Base-by-base conservation (phyloP, 1,139 yeast species). In the Spencermartinsiella ligniputridi region DNA sequence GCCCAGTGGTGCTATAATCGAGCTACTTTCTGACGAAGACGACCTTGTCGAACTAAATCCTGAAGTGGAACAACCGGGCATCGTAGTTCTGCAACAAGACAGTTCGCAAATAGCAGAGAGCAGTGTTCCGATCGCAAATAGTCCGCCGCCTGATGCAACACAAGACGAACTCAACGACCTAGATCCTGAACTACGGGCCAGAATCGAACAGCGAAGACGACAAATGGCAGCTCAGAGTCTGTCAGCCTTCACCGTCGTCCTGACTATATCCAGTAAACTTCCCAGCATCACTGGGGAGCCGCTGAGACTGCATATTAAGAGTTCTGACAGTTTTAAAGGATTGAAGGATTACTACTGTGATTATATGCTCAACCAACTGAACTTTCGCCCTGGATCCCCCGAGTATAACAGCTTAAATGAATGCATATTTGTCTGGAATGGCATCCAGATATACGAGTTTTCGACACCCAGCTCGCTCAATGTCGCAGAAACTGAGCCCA, bases 381-480 rank as follows among this genome's bases (percentile, higher is more conserved):
- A 38, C 2, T 39, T 27, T 35, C 39, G n/a, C 9, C 30, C 27
- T 20, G 39, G 41, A 12, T 29, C 20, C 21, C 25, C 39, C 17
- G 35, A 40, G 34, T 15, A 20, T 11, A 22, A 22, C 13, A 42
- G 36, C 5, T 13, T 35, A n/a, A 37, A 48, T 3, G 39, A 47
- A 9, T 27, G 32, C 3, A 48, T 49, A 12, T 40, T 57, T 24
- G 52, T 54, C 2, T 52, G 51, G 46, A 48, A 50, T 15, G 48
- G 46, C 19, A 44, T 51, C 15, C 44, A 46, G 40, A 42, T 57
- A 16, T 47, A 45, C 37, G 56, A 53, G 15, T 44, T 42, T 15
- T 48, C 58, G 12, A 52, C 50, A 17, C 55, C 57, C 8, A 22
- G 35, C 15, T 39, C 50, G 6, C 42, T 55, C 13, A 46, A 48